These are phyloP conservation scores for Cryptosporidium ubiquitum DNA, from an alignment of 169 alveolate genomes.

Conservation along the genomic window DNA sequence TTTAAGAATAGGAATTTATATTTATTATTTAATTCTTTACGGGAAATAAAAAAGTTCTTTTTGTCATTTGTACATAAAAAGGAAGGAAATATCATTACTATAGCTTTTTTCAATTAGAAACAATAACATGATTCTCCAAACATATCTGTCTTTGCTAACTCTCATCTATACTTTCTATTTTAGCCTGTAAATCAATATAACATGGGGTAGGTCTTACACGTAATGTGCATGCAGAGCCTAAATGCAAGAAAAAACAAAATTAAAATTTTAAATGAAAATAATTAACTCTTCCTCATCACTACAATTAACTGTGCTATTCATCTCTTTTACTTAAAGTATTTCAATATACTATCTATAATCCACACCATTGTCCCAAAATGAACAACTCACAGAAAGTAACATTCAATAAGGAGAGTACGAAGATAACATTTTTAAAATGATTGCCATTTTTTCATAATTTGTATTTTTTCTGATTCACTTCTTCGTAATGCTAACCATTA, in stretches of 20 bases:
- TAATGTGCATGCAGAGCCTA: not conserved
- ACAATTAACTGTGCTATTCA: not conserved
- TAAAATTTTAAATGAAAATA: not conserved
- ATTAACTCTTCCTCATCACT: not conserved
- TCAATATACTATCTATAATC: constrained; percentile 9
- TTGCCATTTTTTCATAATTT: not conserved
- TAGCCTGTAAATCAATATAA: not conserved
- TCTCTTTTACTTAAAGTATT: not conserved
- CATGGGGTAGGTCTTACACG: not conserved
- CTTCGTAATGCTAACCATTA: not conserved
- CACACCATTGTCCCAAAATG: constrained; percentile 24
- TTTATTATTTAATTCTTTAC: too few relatives aligned
- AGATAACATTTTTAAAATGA: not conserved
- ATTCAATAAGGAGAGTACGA: constrained; percentile 2
- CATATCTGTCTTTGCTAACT: too few relatives aligned
- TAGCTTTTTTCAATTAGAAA: too few relatives aligned
- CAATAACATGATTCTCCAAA: not conserved
- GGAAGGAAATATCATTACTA: not conserved
- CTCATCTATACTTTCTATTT: too few relatives aligned
- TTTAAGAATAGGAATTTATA: too few relatives aligned
- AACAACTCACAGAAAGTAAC: constrained; percentile 10
- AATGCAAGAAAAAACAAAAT: not conserved
- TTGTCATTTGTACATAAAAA: too few relatives aligned
- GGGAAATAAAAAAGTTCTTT: too few relatives aligned
- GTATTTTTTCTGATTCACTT: not conserved